These are phyloP conservation scores for Pseudovirgaria hyperparasitica DNA, from an alignment of 2,329 filamentous ascomycete genomes.

Conservation along the genomic window DNA sequence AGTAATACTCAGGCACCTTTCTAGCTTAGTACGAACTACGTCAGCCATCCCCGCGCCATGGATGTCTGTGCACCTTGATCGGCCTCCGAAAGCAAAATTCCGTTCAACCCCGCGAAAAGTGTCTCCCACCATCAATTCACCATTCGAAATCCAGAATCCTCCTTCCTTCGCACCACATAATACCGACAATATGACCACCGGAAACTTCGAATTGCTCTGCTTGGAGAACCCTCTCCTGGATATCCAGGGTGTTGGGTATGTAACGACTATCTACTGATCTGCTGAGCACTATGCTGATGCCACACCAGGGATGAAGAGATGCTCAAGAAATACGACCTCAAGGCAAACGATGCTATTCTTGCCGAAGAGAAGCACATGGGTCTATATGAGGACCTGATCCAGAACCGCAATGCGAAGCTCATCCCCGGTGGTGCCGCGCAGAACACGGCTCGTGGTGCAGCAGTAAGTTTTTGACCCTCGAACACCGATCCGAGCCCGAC, in stretches of 20 bases:
- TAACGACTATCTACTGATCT: slow-evolving; percentile 5
- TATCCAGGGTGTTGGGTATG: slow-evolving; percentile 69
- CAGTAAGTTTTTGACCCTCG: slow-evolving; percentile 36
- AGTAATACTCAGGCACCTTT: too few relatives aligned
- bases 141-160: too few relatives aligned
- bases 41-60: slow-evolving; percentile 3
- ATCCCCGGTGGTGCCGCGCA: slow-evolving; percentile 94
- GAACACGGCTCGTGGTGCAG: slow-evolving; percentile 91
- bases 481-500: not conserved
- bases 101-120: too few relatives aligned
- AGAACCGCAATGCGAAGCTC: slow-evolving; percentile 84
- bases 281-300: slow-evolving; percentile 13
- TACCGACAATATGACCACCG: slow-evolving; percentile 50
- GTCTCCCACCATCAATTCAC: too few relatives aligned
- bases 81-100: too few relatives aligned
- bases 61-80: slow-evolving; percentile 4
- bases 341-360: slow-evolving; percentile 95
- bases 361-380: slow-evolving; percentile 81
- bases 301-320: slow-evolving; percentile 59
- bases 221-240: slow-evolving; percentile 97
- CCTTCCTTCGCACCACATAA: too few relatives aligned
- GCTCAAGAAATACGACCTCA: slow-evolving; percentile 84
- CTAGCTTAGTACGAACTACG: slow-evolving; percentile 7
- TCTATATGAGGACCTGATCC: slow-evolving; percentile 86
- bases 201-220: slow-evolving; percentile 81